These are phyloP conservation scores for Pachyrhizus erosus DNA, from an alignment of 306 rosid genomes.

Conservation along the genomic window DNA sequence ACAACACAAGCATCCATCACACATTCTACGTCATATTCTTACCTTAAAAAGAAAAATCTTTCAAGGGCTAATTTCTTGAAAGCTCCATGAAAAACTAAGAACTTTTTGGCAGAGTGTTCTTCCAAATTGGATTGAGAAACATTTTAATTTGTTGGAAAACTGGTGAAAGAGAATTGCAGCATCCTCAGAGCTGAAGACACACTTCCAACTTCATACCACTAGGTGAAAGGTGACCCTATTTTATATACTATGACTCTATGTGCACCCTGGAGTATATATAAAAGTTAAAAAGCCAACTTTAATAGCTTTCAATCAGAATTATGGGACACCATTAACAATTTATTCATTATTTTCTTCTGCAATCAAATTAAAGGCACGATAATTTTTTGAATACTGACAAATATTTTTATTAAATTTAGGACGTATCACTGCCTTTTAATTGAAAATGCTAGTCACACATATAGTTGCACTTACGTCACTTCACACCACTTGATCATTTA, in stretches of 20 bases:
- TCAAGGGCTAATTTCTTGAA: background rate
- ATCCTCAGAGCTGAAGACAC: background rate
- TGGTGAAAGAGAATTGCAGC: slow-evolving; percentile 31
- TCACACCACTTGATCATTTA: slow-evolving; percentile 10
- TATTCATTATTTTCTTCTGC: background rate
- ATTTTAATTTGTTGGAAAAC: background rate
- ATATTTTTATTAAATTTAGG: background rate
- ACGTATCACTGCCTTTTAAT: background rate
- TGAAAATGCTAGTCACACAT: background rate
- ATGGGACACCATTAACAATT: background rate
- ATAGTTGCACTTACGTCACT: background rate
- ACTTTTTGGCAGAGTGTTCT: background rate
- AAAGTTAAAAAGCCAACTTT: background rate
- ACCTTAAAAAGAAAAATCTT: background rate
- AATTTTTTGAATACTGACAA: background rate
- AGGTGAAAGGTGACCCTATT: background rate
- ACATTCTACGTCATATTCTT: no score
- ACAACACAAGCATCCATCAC: background rate
- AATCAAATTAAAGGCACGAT: background rate
- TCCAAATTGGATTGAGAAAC: background rate
- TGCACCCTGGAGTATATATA: background rate
- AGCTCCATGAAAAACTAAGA: background rate
- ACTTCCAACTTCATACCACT: slow-evolving; percentile 7
- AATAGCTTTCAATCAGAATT: background rate
- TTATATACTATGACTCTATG: no score